These are phyloP conservation scores for Pichia membranifaciens DNA, from an alignment of 805 yeast genomes.

Conservation along the genomic window DNA sequence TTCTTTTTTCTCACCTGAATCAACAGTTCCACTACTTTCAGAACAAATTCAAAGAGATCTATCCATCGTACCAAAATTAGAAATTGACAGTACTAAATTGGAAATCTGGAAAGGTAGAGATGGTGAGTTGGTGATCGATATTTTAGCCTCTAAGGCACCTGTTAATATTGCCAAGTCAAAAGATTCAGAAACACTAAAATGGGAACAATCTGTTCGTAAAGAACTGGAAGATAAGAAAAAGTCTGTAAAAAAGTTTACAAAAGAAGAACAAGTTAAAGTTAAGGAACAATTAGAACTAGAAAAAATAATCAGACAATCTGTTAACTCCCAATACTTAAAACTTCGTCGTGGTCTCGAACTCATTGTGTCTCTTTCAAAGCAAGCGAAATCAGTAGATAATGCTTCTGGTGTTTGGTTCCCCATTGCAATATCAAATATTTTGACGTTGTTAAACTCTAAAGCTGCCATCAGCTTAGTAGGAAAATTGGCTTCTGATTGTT, in stretches of 20 bases:
- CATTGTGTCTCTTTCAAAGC: constrained; percentile 46
- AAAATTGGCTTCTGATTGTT: constrained; percentile 40
- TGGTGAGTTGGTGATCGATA: constrained; percentile 64
- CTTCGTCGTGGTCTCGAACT: constrained; percentile 48
- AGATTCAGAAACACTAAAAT: constrained; percentile 77
- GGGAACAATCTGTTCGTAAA: constrained; percentile 83
- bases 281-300: constrained; percentile 63
- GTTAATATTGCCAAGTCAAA: constrained; percentile 58
- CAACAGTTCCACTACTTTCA: constrained; percentile 47
- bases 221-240: constrained; percentile 54
- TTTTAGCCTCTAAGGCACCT: constrained; percentile 40
- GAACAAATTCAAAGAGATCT: constrained; percentile 41
- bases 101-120: constrained; percentile 64
- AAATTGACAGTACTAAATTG: constrained; percentile 45
- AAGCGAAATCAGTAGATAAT: constrained; percentile 50
- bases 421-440: constrained; percentile 46
- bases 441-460: constrained; percentile 38
- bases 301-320: constrained; percentile 42
- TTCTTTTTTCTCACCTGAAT: constrained; percentile 55
- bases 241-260: constrained; percentile 52
- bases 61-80: constrained; percentile 27
- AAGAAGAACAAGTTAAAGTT: constrained; percentile 66
- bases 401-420: constrained; percentile 71
- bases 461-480: constrained; percentile 31
- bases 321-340: constrained; percentile 34